These are phyloP conservation scores for Podosphaera aphanis DNA, from an alignment of 2,329 filamentous ascomycete genomes.

Conservation along the genomic window DNA sequence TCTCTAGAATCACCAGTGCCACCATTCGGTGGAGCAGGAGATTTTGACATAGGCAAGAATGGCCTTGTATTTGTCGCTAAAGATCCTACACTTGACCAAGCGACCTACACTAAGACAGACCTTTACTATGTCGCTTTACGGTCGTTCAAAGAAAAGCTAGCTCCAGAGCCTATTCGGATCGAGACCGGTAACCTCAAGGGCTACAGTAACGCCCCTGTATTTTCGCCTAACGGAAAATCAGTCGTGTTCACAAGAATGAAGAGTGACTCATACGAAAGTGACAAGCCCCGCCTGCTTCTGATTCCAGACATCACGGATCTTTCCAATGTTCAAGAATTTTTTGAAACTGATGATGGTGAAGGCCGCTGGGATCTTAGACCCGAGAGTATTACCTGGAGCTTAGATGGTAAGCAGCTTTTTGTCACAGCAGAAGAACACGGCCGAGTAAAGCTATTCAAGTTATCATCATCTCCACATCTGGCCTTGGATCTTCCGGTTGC, in stretches of 20 bases:
- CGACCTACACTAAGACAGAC: slow-evolving; percentile 59
- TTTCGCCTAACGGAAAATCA: slow-evolving; percentile 47
- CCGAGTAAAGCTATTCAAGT: slow-evolving; percentile 33
- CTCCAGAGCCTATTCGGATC: slow-evolving; percentile 27
- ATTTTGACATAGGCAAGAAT: slow-evolving; percentile 48
- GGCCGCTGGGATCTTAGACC: slow-evolving; percentile 38
- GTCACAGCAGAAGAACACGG: slow-evolving; percentile 53
- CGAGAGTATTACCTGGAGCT: slow-evolving; percentile 31
- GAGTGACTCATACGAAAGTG: slow-evolving; percentile 54
- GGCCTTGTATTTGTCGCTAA: slow-evolving; percentile 55
- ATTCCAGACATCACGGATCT: slow-evolving; percentile 35
- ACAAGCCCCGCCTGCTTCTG: slow-evolving; percentile 46
- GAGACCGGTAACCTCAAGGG: slow-evolving; percentile 36
- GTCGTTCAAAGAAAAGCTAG: slow-evolving; percentile 30
- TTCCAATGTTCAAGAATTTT: slow-evolving; percentile 36
- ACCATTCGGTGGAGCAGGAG: slow-evolving; percentile 56
- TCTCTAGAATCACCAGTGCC: slow-evolving; percentile 42
- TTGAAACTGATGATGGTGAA: slow-evolving; percentile 34
- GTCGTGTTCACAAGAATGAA: slow-evolving; percentile 64
- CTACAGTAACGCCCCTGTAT: slow-evolving; percentile 42
- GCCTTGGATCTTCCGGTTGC: slow-evolving; percentile 25
- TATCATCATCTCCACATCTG: slow-evolving; percentile 29
- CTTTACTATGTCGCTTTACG: slow-evolving; percentile 49
- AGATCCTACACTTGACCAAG: slow-evolving; percentile 45
- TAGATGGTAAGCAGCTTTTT: slow-evolving; percentile 38